Conservation (phyloP, 1,284 basidiomycete genomes). For the Ganoderma resinaceum region DNA sequence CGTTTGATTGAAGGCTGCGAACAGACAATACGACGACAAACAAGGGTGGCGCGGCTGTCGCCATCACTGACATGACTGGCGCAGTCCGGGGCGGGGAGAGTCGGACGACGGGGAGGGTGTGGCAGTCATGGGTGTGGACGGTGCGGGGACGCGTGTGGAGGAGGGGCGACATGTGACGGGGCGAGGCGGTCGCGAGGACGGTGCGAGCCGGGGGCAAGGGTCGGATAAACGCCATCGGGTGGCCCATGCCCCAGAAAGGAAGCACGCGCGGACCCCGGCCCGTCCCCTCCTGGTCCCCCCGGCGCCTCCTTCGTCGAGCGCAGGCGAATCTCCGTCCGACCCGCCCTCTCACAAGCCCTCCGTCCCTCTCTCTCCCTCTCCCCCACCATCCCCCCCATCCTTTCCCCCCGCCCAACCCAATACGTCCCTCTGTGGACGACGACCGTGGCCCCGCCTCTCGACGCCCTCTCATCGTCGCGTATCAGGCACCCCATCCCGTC, state of each 20-base stretch:
- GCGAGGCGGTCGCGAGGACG: conserved; percentile 14
- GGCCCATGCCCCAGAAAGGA: conserved; percentile 13
- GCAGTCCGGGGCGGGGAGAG: background rate
- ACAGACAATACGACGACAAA: conserved; percentile 10
- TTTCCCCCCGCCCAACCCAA: conserved; percentile 1
- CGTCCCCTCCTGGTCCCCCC: conserved; percentile 15
- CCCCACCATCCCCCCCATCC: conserved; percentile 18
- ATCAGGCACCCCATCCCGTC: conserved; percentile 13
- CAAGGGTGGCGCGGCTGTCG: background rate
- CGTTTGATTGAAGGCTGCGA: conserved; percentile 2
- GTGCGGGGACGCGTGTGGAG: background rate
- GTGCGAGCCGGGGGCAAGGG: conserved; percentile 15
- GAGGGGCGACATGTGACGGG: conserved; percentile 22
- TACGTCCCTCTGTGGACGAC: conserved; percentile 8
- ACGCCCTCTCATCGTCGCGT: background rate
- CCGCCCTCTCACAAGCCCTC: conserved; percentile 9
- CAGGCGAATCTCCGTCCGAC: conserved; percentile 15
- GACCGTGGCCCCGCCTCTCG: conserved; percentile 4
- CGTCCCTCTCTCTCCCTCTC: conserved; percentile 14
- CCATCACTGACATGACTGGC: background rate
- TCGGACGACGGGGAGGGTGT: background rate
- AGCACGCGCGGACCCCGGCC: conserved; percentile 22
- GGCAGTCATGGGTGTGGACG: conserved; percentile 10
- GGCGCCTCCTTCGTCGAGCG: background rate
- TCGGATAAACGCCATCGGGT: conserved; percentile 23